phyloP scores from a whole-genome alignment of 129 eudicot species.

The Saposhnikovia divaricata region DNA sequence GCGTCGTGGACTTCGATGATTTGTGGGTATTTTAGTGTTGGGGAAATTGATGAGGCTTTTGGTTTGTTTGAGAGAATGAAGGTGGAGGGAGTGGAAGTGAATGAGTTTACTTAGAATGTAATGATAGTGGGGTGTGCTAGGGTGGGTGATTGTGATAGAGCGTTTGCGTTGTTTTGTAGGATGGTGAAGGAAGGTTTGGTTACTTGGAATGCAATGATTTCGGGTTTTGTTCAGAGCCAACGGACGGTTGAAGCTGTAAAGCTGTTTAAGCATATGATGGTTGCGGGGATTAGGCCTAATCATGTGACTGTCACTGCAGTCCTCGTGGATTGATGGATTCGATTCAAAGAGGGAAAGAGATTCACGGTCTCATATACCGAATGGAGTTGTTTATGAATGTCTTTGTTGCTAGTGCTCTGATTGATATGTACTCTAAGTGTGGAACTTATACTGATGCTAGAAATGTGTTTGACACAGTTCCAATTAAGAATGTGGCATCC shows the following conservation, averaged over 20 bases:
- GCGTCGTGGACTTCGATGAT: constrained; percentile 68
- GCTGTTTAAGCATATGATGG: constrained; percentile 47
- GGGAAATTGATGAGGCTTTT: constrained; percentile 29
- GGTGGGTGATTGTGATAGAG: constrained; percentile 52
- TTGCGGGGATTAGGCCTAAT: constrained; percentile 45
- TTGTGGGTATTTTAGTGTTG: constrained; percentile 38
- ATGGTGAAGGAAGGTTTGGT: constrained; percentile 50
- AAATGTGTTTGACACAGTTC: constrained; percentile 35
- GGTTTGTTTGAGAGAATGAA: constrained; percentile 51
- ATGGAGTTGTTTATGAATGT: constrained; percentile 31
- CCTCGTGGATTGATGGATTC: constrained; percentile 47
- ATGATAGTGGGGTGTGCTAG: constrained; percentile 55
- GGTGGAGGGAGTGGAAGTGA: constrained; percentile 42
- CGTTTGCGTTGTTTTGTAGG: constrained; percentile 30
- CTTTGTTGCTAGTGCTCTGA: constrained; percentile 60
- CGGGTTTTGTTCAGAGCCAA: constrained; percentile 60
- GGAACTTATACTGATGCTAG: constrained; percentile 47
- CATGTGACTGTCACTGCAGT: constrained; percentile 49
- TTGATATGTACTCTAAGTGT: constrained; percentile 76
- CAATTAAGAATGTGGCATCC: constrained; percentile 35
- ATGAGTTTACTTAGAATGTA: constrained; percentile 74
- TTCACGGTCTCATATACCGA: constrained; percentile 52
- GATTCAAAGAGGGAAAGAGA: constrained; percentile 43
- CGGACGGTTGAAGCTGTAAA: constrained; percentile 36
- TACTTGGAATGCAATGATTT: constrained; percentile 75